Conservation (phyloP, 176 grass and related monocot species). For the Sorghum bicolor region DNA sequence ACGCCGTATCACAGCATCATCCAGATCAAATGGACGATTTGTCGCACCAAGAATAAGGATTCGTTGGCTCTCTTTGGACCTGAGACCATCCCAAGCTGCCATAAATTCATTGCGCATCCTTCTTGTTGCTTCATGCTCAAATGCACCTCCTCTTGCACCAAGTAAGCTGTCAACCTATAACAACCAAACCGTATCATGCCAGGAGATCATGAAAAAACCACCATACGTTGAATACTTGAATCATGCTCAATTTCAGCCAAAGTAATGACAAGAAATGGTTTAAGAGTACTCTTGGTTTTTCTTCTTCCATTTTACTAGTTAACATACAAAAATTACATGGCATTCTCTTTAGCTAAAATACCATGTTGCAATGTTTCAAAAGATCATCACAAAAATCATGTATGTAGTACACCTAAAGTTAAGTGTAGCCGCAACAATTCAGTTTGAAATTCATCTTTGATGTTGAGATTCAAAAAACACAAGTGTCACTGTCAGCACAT, state of each 20-base stretch:
- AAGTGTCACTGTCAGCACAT: background rate
- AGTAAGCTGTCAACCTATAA: constrained; percentile 93
- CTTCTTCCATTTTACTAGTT: constrained; percentile 18
- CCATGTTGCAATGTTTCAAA: background rate
- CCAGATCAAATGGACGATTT: constrained; percentile 95
- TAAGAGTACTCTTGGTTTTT: background rate
- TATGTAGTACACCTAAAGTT: background rate
- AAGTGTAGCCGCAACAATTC: background rate
- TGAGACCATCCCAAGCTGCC: constrained; percentile 95
- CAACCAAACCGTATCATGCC: constrained; percentile 5
- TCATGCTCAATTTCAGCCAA: background rate
- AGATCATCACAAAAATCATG: background rate
- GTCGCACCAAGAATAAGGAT: constrained; percentile 96
- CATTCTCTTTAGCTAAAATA: background rate
- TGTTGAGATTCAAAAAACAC: background rate
- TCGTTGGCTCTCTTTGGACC: constrained; percentile 84
- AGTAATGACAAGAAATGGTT: background rate
- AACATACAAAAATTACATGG: background rate
- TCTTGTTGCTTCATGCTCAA: constrained; percentile 99
- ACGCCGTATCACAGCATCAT: constrained; percentile 94
- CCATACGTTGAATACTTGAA: background rate
- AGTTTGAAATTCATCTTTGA: background rate
- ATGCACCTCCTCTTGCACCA: constrained; percentile 87
- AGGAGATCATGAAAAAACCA: background rate
- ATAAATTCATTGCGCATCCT: constrained; percentile 98